A percentile compares a stretch with the other conserved stretches of the same genome.
phyloP scores from a whole-genome alignment of 352 stramenopile species.

The Phytophthora palmivora region DNA sequence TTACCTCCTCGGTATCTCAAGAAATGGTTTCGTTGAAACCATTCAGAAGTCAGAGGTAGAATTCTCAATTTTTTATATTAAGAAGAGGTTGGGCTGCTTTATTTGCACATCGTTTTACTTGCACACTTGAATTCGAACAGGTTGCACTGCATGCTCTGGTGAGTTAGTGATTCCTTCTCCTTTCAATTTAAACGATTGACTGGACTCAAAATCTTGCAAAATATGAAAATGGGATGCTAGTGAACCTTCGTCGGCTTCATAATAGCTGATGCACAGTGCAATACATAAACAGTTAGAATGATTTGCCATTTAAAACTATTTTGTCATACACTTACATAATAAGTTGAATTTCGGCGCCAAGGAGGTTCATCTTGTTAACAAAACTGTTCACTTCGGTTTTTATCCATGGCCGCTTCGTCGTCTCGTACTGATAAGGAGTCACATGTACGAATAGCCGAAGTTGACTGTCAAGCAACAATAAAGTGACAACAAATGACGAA shows the following conservation, averaged over 20 bases:
- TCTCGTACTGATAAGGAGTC: conserved; percentile 69
- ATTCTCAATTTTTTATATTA: too few species aligned
- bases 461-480: conserved; percentile 21
- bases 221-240: conserved; percentile 51
- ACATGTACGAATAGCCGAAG: conserved; percentile 63
- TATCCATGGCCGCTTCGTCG: conserved; percentile 58
- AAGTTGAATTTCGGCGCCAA: conserved; percentile 41
- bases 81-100: too few species aligned
- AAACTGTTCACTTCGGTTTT: conserved; percentile 57
- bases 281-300: background rate
- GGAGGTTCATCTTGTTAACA: conserved; percentile 42
- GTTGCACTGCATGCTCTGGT: conserved; percentile 41
- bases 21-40: too few species aligned
- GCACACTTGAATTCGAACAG: conserved; percentile 39
- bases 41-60: too few species aligned
- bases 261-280: conserved; percentile 35
- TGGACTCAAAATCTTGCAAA: conserved; percentile 46
- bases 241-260: conserved; percentile 40
- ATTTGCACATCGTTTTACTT: conserved; percentile 18
- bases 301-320: too few species aligned
- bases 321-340: conserved; percentile 42
- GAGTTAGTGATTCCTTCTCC: conserved; percentile 30
- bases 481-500: background rate
- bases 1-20: too few species aligned
- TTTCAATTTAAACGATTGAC: conserved; percentile 34